These are phyloP conservation scores for Penicillium sp. DNA, from an alignment of 2,329 filamentous ascomycete species.

Conservation along the genomic window DNA sequence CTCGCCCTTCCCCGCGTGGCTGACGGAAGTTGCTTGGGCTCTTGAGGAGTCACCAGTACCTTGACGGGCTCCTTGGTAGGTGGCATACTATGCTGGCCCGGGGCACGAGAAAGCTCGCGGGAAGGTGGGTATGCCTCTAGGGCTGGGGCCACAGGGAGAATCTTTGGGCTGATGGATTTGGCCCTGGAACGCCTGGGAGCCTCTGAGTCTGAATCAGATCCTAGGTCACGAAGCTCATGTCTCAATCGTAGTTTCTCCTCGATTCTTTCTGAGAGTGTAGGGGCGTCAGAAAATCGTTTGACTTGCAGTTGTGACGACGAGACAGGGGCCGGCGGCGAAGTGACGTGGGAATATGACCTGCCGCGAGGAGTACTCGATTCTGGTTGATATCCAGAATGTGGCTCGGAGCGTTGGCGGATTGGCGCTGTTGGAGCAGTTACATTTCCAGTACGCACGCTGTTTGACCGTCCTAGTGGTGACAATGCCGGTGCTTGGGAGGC, in stretches of 20 bases:
- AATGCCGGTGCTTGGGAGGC: background rate
- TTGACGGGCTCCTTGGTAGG: background rate
- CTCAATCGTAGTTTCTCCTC: slow-evolving; percentile 36
- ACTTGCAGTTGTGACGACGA: background rate
- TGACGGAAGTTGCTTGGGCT: slow-evolving; percentile 4
- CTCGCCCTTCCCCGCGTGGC: slow-evolving; percentile 3
- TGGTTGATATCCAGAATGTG: slow-evolving; percentile 23
- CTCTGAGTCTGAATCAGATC: slow-evolving; percentile 15
- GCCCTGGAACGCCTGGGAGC: background rate
- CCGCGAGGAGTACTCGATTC: slow-evolving; percentile 18
- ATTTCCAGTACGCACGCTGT: slow-evolving; percentile 18
- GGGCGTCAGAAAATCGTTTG: slow-evolving; percentile 12
- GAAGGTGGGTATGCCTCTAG: slow-evolving; percentile 9
- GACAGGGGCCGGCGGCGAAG: background rate
- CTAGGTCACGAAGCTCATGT: slow-evolving; percentile 27
- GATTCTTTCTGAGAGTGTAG: slow-evolving; percentile 32
- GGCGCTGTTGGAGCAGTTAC: slow-evolving; percentile 6
- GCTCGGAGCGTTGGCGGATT: slow-evolving; percentile 10
- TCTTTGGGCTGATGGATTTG: slow-evolving; percentile 5
- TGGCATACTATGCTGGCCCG: background rate
- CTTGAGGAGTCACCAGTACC: background rate
- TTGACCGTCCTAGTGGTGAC: slow-evolving; percentile 17
- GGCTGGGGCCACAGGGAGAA: slow-evolving; percentile 1
- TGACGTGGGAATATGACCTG: slow-evolving; percentile 3
- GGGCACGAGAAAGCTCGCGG: slow-evolving; percentile 1